Conservation (phyloP, 2,329 filamentous ascomycete genomes). For the Hymenoscyphus scutula region DNA sequence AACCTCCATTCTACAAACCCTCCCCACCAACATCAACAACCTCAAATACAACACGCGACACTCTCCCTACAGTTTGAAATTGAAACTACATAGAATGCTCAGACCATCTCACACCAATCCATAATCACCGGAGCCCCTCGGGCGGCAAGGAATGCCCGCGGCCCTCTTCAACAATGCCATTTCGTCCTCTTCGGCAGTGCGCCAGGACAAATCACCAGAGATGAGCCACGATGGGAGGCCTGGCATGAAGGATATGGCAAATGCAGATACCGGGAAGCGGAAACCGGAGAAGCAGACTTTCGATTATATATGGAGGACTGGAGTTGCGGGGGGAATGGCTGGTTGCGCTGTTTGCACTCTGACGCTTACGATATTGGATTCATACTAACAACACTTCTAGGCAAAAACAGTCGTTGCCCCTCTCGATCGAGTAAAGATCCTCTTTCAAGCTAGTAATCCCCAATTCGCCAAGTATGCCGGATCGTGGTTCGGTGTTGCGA, state of each 20-base stretch:
- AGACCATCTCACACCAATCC: conserved; percentile 4
- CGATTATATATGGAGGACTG: conserved; percentile 81
- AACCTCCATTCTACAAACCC: background rate
- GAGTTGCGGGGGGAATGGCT: conserved; percentile 83
- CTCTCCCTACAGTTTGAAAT: background rate
- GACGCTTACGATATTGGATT: conserved; percentile 1
- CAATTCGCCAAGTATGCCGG: conserved; percentile 91
- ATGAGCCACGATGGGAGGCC: conserved; percentile 37
- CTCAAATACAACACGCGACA: conserved; percentile 4
- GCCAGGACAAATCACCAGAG: conserved; percentile 42
- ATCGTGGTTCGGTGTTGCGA: conserved; percentile 80
- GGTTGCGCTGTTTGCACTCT: conserved; percentile 72
- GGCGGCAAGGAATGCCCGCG: conserved; percentile 51
- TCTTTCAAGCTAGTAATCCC: conserved; percentile 94
- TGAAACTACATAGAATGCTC: background rate
- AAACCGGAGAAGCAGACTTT: conserved; percentile 66
- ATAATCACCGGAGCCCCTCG: conserved; percentile 24
- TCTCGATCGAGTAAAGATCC: conserved; percentile 95
- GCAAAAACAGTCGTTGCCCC: conserved; percentile 95
- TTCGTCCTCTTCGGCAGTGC: conserved; percentile 44
- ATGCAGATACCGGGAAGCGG: conserved; percentile 55
- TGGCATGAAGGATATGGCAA: conserved; percentile 48
- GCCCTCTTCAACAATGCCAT: conserved; percentile 54
- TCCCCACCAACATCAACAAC: conserved; percentile 8
- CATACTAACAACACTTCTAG: conserved; percentile 44